Conservation (phyloP, 2,329 filamentous ascomycete genomes). For the Fusarium sp. region DNA sequence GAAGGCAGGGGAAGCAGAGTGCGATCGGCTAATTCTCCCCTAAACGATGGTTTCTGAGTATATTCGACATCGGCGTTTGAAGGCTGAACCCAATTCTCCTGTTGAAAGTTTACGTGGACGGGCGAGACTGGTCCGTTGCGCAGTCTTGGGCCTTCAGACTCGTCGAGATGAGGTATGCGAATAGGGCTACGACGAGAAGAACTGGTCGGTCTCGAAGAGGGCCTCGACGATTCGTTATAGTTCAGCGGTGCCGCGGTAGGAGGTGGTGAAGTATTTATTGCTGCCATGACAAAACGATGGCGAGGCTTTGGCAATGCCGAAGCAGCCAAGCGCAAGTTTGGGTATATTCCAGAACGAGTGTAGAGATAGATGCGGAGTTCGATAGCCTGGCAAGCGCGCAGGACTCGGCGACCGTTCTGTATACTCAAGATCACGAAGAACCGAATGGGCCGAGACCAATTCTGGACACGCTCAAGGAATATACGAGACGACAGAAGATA, state of each 20-base stretch:
- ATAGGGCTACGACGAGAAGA: conserved; percentile 49
- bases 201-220: conserved; percentile 33
- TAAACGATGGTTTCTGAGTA: conserved; percentile 41
- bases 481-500: conserved; percentile 2
- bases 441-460: background rate
- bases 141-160: conserved; percentile 54
- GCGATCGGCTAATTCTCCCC: conserved; percentile 40
- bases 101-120: conserved; percentile 63
- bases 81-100: conserved; percentile 62
- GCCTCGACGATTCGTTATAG: conserved; percentile 21
- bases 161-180: conserved; percentile 41
- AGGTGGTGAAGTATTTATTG: conserved; percentile 48
- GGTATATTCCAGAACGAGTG: conserved; percentile 14
- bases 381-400: conserved; percentile 4
- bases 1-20: conserved; percentile 32
- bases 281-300: conserved; percentile 44
- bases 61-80: conserved; percentile 63
- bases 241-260: conserved; percentile 44
- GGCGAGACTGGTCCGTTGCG: conserved; percentile 65
- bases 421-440: conserved; percentile 3
- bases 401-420: background rate
- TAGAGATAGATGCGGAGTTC: conserved; percentile 8
- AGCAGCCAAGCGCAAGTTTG: conserved; percentile 18
- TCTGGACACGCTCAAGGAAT: conserved; percentile 1
- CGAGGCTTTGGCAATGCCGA: conserved; percentile 26